A percentile compares a stretch with the other conserved stretches of the same genome.
Conservation (phyloP, 306 rosid species). For the Casuarina equisetifolia region DNA sequence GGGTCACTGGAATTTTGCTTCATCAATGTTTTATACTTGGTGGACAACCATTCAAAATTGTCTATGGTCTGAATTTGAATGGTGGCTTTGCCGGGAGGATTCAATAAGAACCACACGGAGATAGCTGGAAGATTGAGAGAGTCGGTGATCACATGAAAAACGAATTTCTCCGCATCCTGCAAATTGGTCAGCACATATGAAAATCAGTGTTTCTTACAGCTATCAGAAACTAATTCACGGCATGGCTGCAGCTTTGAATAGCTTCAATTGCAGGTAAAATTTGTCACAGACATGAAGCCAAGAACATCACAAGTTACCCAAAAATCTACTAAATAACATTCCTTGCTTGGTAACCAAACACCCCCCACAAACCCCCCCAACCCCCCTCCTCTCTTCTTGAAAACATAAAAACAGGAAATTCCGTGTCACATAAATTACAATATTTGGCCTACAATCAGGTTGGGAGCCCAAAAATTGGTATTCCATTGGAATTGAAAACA, state of each 20-base stretch:
- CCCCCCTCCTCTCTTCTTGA: too few relatives aligned
- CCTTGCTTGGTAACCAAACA: not conserved
- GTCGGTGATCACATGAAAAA: constrained; percentile 90
- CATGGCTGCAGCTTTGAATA: constrained; percentile 7
- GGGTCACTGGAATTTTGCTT: constrained; percentile 55
- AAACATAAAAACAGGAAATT: not conserved
- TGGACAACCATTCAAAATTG: constrained; percentile 60
- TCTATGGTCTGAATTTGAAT: constrained; percentile 73
- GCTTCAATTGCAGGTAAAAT: not conserved
- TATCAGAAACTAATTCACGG: constrained; percentile 5
- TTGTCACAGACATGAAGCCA: not conserved
- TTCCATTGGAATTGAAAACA: not conserved
- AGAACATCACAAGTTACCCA: not conserved
- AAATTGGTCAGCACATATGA: constrained; percentile 22
- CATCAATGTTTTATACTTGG: constrained; percentile 47
- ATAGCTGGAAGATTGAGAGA: constrained; percentile 84
- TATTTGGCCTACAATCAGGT: not conserved
- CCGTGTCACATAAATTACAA: not conserved
- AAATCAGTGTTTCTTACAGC: constrained; percentile 24
- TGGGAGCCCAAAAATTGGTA: not conserved
- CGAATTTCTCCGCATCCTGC: constrained; percentile 80
- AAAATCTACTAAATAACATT: not conserved
- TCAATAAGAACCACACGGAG: constrained; percentile 88
- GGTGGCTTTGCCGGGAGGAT: constrained; percentile 83
- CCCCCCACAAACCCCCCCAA: not conserved